These are phyloP conservation scores for Lachnellula hyalina DNA, from an alignment of 2,329 filamentous ascomycete genomes.

Conservation along the genomic window DNA sequence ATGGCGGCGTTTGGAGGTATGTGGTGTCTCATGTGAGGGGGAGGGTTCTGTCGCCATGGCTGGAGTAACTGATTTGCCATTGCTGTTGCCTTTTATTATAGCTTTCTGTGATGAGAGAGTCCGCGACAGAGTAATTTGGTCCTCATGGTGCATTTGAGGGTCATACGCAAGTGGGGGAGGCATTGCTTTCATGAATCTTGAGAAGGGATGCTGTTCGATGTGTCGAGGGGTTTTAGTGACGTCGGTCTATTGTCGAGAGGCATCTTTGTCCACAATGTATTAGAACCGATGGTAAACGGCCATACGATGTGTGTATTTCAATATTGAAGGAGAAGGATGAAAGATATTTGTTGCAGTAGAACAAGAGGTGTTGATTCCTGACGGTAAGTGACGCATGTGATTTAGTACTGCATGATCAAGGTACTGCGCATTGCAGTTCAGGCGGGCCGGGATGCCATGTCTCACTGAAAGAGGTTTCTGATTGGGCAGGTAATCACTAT, in stretches of 20 bases:
- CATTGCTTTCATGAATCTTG: neutral
- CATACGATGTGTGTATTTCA: neutral
- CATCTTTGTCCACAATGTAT: slow-evolving; percentile 4
- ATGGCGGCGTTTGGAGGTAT: slow-evolving; percentile 39
- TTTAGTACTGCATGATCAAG: neutral
- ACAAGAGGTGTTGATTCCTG: neutral
- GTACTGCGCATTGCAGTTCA: neutral
- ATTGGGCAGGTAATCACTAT: neutral
- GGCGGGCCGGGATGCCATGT: neutral
- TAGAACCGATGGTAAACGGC: neutral
- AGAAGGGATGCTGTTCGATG: neutral
- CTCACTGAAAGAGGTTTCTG: slow-evolving; percentile 2
- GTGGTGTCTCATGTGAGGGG: slow-evolving; percentile 20
- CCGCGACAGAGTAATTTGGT: slow-evolving; percentile 25
- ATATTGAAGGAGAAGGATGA: no score
- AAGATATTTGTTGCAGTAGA: neutral
- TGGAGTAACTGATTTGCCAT: slow-evolving; percentile 10
- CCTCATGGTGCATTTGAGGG: slow-evolving; percentile 29
- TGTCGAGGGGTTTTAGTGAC: slow-evolving; percentile 10
- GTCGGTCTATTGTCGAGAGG: slow-evolving; percentile 6
- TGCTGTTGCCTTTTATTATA: slow-evolving; percentile 9
- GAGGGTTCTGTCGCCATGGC: slow-evolving; percentile 13
- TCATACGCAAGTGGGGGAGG: slow-evolving; percentile 23
- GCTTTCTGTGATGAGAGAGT: slow-evolving; percentile 22
- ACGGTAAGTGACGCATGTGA: slow-evolving; percentile 6